Base-by-base conservation (phyloP, 164 flowering plant species). In the Taxillus chinensis region DNA sequence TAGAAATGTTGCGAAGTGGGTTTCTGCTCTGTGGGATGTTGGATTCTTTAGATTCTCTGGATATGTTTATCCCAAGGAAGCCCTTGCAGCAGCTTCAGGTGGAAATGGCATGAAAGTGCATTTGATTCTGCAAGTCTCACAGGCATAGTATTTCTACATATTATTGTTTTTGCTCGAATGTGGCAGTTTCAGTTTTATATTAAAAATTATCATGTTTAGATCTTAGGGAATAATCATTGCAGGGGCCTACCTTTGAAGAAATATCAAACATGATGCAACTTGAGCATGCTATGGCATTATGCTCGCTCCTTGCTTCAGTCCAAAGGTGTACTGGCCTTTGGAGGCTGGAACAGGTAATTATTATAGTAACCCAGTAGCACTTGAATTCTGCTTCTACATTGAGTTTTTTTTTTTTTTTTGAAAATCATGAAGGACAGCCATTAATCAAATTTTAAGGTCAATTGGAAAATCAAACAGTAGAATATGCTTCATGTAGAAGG, bases 1-100 rank as follows among this genome's bases (percentile, higher is more conserved):
- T 11, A 81, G 82, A 75, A 64, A 74, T 78, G 68, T 84, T 61
- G 92, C 98, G 60, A 84, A 80, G 67, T 91, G 93, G 90, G 85
- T 86, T 48, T 82, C 98, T 69, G 92, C 96, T 57, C 68, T 91
- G 67, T 86, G 87, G 75, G 98, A 91, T 77, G 52, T 59, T 69
- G 92, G 87, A 15, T 69, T 89, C 69, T 86, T 91, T 63, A 73
- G 67, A 48, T 91, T 86, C 70, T 79, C 81, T 70, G 98, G 87
- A 39, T 83, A 65, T 73, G 61, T 91, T 50, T 67, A 61, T 77
- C 84, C 85, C 41, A 75, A 75, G 55, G 89, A 91, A 70, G 93
- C 75, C 41, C 88, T 89, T 69, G 79, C 83, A 41, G 81, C 85
- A 73, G 91, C 93, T 68, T 81, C 79, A 57, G 86, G 72, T 64